phyloP scores from a whole-genome alignment of 2,329 filamentous ascomycete species.

The Cladosporium austrohemisphaericum region DNA sequence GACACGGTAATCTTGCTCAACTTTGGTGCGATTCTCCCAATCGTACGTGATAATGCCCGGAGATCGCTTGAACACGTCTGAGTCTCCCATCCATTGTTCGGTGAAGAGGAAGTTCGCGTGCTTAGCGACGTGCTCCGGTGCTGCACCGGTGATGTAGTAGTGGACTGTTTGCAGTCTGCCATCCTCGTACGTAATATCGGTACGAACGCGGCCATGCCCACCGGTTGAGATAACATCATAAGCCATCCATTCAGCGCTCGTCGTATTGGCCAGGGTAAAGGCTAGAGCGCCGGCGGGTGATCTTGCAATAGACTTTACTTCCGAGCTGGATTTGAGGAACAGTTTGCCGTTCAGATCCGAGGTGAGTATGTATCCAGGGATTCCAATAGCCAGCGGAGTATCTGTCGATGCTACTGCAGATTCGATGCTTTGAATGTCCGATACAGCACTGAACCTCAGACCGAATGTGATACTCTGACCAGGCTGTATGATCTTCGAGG shows the following conservation, averaged over 20 bases:
- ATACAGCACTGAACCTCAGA: constrained; percentile 49
- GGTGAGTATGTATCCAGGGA: constrained; percentile 55
- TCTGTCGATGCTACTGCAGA: constrained; percentile 42
- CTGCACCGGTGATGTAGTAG: constrained; percentile 53
- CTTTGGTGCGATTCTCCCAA: constrained; percentile 30
- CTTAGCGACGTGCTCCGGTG: constrained; percentile 42
- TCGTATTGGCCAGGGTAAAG: constrained; percentile 29
- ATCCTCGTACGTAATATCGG: constrained; percentile 49
- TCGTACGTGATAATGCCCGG: constrained; percentile 58
- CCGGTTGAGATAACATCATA: constrained; percentile 45
- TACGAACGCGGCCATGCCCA: constrained; percentile 46
- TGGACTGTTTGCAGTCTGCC: constrained; percentile 52
- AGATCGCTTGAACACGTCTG: constrained; percentile 53
- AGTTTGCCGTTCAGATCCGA: constrained; percentile 46
- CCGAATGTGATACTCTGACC: constrained; percentile 49
- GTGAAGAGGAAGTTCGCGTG: constrained; percentile 54
- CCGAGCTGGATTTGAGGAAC: constrained; percentile 41
- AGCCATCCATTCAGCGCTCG: constrained; percentile 20
- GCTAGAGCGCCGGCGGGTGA: constrained; percentile 39
- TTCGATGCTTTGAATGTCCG: constrained; percentile 48
- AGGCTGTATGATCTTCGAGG: constrained; percentile 44
- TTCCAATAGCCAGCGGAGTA: constrained; percentile 49
- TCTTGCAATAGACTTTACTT: constrained; percentile 40
- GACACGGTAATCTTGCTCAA: constrained; percentile 47
- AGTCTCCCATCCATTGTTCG: constrained; percentile 50